A percentile compares a stretch with the other conserved stretches of the same genome.
phyloP scores from a whole-genome alignment of 192 early-diverging fungal species.

The Chytriomyces sp. region DNA sequence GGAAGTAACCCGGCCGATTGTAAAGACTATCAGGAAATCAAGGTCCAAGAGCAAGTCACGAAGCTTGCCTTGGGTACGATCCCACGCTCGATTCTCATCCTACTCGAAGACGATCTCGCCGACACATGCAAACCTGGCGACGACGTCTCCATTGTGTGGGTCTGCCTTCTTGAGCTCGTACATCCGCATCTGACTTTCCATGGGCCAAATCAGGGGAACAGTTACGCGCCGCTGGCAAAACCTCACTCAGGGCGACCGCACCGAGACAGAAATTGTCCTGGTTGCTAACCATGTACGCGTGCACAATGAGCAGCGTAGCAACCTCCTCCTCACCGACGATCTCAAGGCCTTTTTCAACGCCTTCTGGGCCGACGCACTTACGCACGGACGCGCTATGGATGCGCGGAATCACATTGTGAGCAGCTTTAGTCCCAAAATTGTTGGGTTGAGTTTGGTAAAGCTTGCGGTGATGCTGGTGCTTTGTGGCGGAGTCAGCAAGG shows the following conservation, averaged over 20 bases:
- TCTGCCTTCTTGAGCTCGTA: neutral
- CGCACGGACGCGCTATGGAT: slow-evolving; percentile 29
- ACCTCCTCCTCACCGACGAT: slow-evolving; percentile 55
- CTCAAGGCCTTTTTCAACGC: slow-evolving; percentile 52
- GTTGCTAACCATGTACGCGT: slow-evolving; percentile 64
- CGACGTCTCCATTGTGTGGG: slow-evolving; percentile 44
- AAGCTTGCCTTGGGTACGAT: slow-evolving; percentile 66
- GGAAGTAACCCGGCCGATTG: slow-evolving; percentile 53
- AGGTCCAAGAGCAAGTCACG: slow-evolving; percentile 72
- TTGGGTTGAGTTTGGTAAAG: slow-evolving; percentile 70
- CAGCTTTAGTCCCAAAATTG: slow-evolving; percentile 71
- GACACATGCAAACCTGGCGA: slow-evolving; percentile 83
- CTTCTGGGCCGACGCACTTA: slow-evolving; percentile 62
- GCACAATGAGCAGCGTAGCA: slow-evolving; percentile 59
- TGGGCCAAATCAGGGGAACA: slow-evolving; percentile 47
- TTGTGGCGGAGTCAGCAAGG: slow-evolving; percentile 66
- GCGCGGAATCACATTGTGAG: slow-evolving; percentile 61
- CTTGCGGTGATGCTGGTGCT: slow-evolving; percentile 72
- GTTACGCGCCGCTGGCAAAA: slow-evolving; percentile 63
- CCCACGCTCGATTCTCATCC: slow-evolving; percentile 43
- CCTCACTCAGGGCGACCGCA: slow-evolving; percentile 51
- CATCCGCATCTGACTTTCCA: neutral
- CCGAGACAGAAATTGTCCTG: slow-evolving; percentile 64
- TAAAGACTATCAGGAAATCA: slow-evolving; percentile 79
- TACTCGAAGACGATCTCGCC: slow-evolving; percentile 88